phyloP scores from a whole-genome alignment of 805 yeast species.

The Nakazawaea pomicola region DNA sequence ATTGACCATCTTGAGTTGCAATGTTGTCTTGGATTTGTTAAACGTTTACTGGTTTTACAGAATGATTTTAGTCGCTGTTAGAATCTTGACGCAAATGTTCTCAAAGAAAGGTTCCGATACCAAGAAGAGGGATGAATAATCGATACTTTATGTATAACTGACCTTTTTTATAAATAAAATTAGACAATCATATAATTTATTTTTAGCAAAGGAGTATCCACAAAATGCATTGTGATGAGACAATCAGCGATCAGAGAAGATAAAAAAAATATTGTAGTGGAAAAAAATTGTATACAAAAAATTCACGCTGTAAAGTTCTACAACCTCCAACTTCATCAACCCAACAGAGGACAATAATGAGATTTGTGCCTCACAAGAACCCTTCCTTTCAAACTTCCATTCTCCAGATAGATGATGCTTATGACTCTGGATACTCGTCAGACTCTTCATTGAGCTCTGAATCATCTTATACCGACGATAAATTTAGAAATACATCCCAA shows the following conservation, averaged over 20 bases:
- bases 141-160: not conserved
- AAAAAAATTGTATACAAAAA: not conserved
- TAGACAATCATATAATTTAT: too few relatives aligned
- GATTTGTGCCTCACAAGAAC: slow-evolving; percentile 25
- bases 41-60: slow-evolving; percentile 33
- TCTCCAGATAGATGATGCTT: slow-evolving; percentile 22
- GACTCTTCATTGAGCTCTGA: slow-evolving; percentile 14
- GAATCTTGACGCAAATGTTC: slow-evolving; percentile 28
- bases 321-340: too few relatives aligned
- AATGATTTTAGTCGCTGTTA: slow-evolving; percentile 31
- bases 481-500: too few relatives aligned
- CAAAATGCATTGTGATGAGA: too few relatives aligned
- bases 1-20: slow-evolving; percentile 24
- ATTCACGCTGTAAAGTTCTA: too few relatives aligned
- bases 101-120: slow-evolving; percentile 17
- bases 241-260: not conserved
- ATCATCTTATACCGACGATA: too few relatives aligned
- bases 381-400: slow-evolving; percentile 16
- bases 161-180: not conserved
- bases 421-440: slow-evolving; percentile 18
- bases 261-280: not conserved
- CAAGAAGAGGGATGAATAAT: slow-evolving; percentile 20
- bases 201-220: too few relatives aligned
- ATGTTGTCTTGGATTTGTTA: slow-evolving; percentile 27
- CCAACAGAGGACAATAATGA: slow-evolving; percentile 15